These are phyloP conservation scores for Tothia fuscella DNA, from an alignment of 2,329 filamentous ascomycete species.

Conservation along the genomic window DNA sequence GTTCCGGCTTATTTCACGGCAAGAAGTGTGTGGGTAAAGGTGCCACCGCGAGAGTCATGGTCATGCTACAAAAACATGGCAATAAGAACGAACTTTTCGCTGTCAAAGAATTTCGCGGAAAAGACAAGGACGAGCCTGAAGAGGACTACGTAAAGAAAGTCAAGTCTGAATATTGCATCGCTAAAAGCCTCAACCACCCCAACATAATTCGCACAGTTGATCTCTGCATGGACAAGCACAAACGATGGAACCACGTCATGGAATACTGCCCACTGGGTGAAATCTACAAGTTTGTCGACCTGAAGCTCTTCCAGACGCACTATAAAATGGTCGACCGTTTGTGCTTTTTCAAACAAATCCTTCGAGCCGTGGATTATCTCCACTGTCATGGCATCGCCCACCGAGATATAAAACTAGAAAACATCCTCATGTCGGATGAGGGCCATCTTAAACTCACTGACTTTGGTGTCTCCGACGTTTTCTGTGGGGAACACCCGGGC, in stretches of 20 bases:
- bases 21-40: slow-evolving; percentile 67
- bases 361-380: slow-evolving; percentile 71
- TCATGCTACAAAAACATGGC: slow-evolving; percentile 62
- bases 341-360: slow-evolving; percentile 81
- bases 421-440: slow-evolving; percentile 64
- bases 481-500: slow-evolving; percentile 70
- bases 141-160: slow-evolving; percentile 78
- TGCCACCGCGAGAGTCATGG: slow-evolving; percentile 67
- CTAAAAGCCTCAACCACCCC: slow-evolving; percentile 72
- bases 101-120: slow-evolving; percentile 76
- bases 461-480: slow-evolving; percentile 82
- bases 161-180: slow-evolving; percentile 82
- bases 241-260: slow-evolving; percentile 85
- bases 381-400: slow-evolving; percentile 79
- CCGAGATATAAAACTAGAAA: slow-evolving; percentile 84
- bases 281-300: slow-evolving; percentile 61
- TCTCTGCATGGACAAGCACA: slow-evolving; percentile 56
- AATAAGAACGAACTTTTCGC: slow-evolving; percentile 55
- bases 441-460: slow-evolving; percentile 85
- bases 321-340: slow-evolving; percentile 57
- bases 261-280: slow-evolving; percentile 83
- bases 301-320: slow-evolving; percentile 32
- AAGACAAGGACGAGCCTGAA: slow-evolving; percentile 54
- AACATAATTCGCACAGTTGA: slow-evolving; percentile 75
- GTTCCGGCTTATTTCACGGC: slow-evolving; percentile 52